Base-by-base conservation (phyloP, 179 eudicot species). In the Beta corolliflora region DNA sequence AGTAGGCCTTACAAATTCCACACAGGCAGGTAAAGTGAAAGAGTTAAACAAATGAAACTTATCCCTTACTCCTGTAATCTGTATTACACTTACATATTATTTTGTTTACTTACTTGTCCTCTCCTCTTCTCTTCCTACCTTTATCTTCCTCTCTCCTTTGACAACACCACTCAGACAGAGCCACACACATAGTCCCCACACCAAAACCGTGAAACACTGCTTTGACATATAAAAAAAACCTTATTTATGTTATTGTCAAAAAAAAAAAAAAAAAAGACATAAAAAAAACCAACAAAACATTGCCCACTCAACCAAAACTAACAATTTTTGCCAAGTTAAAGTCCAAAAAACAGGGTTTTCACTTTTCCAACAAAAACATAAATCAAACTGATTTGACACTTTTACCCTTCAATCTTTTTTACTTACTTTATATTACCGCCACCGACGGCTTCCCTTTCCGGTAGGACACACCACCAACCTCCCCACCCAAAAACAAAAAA, bases 381-480 rank as follows among this genome's bases (percentile, higher is more conserved):
- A 4, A 67, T 21, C 25, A 68, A 66, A 13, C 36, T 60, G 63
- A 66, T 25, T 13, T 66, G 54, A 71, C 82, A 2, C 6, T 18
- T 71, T 50, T 79, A 29, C 61, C 77, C 82, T 16, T 44, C 18
- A 61, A 5, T 12, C 0, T 21, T 23, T n/a, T 11, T 4, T 1
- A 11, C 4, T 1, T 0, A 1, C 12, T 54, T 55, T 1, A 18
- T 18, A 14, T 52, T 29, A 74, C 58, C 56, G 21, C 74, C 69
- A 81, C 83, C 64, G 83, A 66, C 83, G 69, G 66, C 75, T 9
- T 1, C 18, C 50, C 14, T 66, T 31, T 10, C 6, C 19, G 73
- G 79, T 53, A 75, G 79, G 45, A 2, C n/a, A 48, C 76, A 44
- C 76, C 78, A 60, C 58, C 58, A 23, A 46, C 66, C 52, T 41